Evolutionary conservation across 176 grass and related monocot species (phyloP).

Genomic region (Otatea glauca): DNA sequence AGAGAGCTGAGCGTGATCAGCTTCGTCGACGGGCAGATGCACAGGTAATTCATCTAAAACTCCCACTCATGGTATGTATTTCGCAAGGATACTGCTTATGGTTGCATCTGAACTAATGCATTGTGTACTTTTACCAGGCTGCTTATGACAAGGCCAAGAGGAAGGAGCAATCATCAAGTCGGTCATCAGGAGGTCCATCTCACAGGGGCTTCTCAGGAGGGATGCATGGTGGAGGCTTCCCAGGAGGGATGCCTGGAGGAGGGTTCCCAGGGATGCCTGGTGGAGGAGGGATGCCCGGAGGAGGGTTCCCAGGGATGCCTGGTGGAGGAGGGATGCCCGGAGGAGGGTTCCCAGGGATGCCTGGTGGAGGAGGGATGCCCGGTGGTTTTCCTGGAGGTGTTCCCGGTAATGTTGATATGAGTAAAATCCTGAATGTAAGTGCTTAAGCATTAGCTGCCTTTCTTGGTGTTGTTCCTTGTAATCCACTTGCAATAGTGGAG

Average conservation of each 20-base stretch:
- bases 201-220: conserved; percentile 57
- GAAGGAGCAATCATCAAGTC: conserved; percentile 83
- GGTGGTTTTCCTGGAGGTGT: conserved; percentile 60
- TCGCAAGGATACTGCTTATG: not conserved
- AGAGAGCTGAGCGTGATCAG: conserved; percentile 79
- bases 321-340: conserved; percentile 42
- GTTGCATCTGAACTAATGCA: conserved; percentile 4
- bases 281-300: conserved; percentile 52
- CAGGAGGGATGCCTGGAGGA: conserved; percentile 51
- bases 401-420: conserved; percentile 84
- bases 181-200: conserved; percentile 45
- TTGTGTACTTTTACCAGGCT: conserved; percentile 62
- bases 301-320: conserved; percentile 39
- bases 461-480: not conserved
- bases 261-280: conserved; percentile 58
- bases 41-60: conserved; percentile 53
- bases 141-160: conserved; percentile 93
- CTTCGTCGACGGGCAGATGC: conserved; percentile 73
- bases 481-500: not conserved
- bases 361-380: conserved; percentile 50
- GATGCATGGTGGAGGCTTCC: conserved; percentile 56
- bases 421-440: conserved; percentile 90
- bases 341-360: conserved; percentile 47
- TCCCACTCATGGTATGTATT: not conserved
- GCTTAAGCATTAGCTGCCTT: not conserved